These are phyloP conservation scores for Dendrocalamus latiflorus DNA, from an alignment of 202 grass and related monocot species.

Conservation along the genomic window DNA sequence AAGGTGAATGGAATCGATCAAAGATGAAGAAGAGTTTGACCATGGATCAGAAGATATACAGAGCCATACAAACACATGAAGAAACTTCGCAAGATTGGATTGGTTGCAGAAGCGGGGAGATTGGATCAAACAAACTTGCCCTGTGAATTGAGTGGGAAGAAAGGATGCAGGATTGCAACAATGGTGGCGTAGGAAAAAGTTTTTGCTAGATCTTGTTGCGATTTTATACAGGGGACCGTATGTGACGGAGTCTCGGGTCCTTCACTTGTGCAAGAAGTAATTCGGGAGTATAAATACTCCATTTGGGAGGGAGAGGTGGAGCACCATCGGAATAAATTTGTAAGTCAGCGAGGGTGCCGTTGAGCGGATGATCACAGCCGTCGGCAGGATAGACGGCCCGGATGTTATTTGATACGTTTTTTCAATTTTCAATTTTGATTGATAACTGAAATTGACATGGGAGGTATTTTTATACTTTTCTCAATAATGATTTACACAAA, in stretches of 20 bases:
- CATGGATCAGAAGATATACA: not conserved
- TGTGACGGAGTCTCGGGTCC: slow-evolving; percentile 13
- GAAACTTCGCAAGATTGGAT: not conserved
- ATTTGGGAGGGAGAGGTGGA: slow-evolving; percentile 17
- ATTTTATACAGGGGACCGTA: slow-evolving; percentile 15
- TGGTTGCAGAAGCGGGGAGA: not conserved
- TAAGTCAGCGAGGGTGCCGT: slow-evolving; percentile 25
- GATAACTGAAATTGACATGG: not conserved
- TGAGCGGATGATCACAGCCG: slow-evolving; percentile 25
- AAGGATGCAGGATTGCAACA: too few species aligned
- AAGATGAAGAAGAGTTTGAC: slow-evolving; percentile 9
- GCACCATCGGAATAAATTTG: slow-evolving; percentile 38
- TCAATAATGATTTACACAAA: too few species aligned
- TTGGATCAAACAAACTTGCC: not conserved
- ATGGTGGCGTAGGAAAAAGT: slow-evolving; percentile 32
- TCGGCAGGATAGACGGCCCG: not conserved
- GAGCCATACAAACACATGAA: not conserved
- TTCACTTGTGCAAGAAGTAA: slow-evolving; percentile 49
- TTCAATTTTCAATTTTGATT: not conserved
- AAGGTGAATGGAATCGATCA: not conserved
- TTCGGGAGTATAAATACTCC: too few species aligned
- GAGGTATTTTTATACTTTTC: too few species aligned
- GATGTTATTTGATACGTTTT: not conserved
- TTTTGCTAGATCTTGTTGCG: slow-evolving; percentile 21
- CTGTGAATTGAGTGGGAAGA: not conserved